These are phyloP conservation scores for Aegilops tauschii DNA, from an alignment of 176 grass and related monocot genomes.

Conservation along the genomic window DNA sequence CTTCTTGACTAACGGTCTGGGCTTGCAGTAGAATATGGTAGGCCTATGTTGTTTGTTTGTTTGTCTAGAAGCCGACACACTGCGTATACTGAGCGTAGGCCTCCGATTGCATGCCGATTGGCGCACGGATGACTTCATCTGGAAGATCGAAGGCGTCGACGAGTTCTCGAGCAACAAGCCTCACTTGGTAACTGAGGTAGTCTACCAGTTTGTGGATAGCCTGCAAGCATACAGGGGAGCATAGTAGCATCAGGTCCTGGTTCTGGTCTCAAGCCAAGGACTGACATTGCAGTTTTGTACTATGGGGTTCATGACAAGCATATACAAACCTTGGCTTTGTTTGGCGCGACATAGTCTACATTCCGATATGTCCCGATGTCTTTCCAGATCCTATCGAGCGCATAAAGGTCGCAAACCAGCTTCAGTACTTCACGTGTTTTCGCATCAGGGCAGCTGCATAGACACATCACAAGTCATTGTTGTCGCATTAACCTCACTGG, in stretches of 20 bases:
- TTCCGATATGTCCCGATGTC: slow-evolving; percentile 94
- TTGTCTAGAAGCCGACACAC: slow-evolving; percentile 62
- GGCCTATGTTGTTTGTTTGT: no score
- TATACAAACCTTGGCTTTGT: slow-evolving; percentile 89
- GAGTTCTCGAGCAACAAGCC: slow-evolving; percentile 72
- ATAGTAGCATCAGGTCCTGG: slow-evolving; percentile 24
- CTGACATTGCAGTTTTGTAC: slow-evolving; percentile 1
- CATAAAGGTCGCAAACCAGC: slow-evolving; percentile 93
- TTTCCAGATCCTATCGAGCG: slow-evolving; percentile 91
- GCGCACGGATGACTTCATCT: slow-evolving; percentile 78
- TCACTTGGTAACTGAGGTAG: slow-evolving; percentile 96
- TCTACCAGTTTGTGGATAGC: slow-evolving; percentile 90
- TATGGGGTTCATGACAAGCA: neutral
- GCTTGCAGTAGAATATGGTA: neutral
- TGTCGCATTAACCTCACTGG: neutral
- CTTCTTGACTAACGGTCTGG: neutral
- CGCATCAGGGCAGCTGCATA: slow-evolving; percentile 76
- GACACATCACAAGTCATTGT: slow-evolving; percentile 27
- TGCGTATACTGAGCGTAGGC: slow-evolving; percentile 86
- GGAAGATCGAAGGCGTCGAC: slow-evolving; percentile 85
- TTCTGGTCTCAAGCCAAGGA: neutral
- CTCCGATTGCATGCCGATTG: slow-evolving; percentile 81
- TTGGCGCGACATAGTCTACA: slow-evolving; percentile 90
- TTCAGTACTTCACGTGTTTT: slow-evolving; percentile 71
- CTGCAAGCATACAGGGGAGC: slow-evolving; percentile 32